Evolutionary conservation across 2,329 filamentous ascomycete species (phyloP).

Genomic region (Claviceps sp.): DNA sequence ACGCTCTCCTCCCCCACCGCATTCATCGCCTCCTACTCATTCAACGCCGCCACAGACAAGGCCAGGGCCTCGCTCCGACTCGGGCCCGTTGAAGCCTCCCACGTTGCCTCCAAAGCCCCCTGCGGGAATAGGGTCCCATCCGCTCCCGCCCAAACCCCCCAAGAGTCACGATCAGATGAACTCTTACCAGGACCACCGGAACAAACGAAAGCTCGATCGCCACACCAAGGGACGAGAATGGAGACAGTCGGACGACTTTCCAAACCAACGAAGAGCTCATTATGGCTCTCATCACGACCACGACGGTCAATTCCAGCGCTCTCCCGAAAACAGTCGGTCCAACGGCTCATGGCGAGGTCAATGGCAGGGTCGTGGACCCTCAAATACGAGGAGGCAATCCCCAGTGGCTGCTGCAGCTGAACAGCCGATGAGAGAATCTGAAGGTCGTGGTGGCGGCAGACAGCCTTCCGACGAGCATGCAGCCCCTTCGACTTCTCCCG

Average conservation of each 20-base stretch:
- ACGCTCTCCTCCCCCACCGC: constrained; percentile 1
- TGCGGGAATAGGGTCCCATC: constrained; percentile 8
- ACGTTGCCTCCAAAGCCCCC: constrained; percentile 7
- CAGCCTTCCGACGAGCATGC: background rate
- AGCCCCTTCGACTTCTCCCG: background rate
- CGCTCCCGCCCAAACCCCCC: constrained; percentile 20
- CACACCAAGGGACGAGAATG: constrained; percentile 17
- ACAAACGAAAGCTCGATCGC: constrained; percentile 19
- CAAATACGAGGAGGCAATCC: background rate
- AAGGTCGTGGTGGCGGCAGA: background rate
- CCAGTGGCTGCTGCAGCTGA: background rate
- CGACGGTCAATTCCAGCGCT: background rate
- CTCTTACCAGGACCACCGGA: constrained; percentile 15
- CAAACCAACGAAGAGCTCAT: background rate
- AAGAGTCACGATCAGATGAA: constrained; percentile 16
- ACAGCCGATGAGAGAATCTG: background rate
- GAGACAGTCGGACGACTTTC: constrained; percentile 8
- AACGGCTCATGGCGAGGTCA: constrained; percentile 1
- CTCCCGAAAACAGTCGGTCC: constrained; percentile 1
- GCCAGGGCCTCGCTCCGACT: background rate
- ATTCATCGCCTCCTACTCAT: background rate
- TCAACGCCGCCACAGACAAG: background rate
- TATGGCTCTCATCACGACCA: background rate
- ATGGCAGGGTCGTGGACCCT: constrained; percentile 1
- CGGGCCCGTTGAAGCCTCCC: constrained; percentile 1